These are phyloP conservation scores for Aphanomyces astaci DNA, from an alignment of 352 stramenopile species.

Conservation along the genomic window DNA sequence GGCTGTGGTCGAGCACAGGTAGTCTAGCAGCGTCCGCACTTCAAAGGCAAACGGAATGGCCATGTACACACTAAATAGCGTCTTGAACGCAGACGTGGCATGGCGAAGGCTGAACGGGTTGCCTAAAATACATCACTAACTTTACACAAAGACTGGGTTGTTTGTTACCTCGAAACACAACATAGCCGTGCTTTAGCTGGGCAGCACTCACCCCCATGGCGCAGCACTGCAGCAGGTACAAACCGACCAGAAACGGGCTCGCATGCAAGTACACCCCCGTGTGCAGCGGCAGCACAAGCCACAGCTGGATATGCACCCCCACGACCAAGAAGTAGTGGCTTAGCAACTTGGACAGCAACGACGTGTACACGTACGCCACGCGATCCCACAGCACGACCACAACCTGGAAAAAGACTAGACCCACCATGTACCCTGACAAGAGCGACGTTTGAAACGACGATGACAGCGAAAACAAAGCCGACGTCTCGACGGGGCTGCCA, in stretches of 20 bases:
- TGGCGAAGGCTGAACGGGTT: slow-evolving; percentile 69
- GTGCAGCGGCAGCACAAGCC: slow-evolving; percentile 64
- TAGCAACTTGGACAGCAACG: slow-evolving; percentile 60
- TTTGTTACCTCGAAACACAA: slow-evolving; percentile 69
- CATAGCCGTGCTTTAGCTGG: slow-evolving; percentile 82
- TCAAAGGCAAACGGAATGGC: slow-evolving; percentile 80
- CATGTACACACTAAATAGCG: slow-evolving; percentile 67
- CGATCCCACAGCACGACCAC: slow-evolving; percentile 82
- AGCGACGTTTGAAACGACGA: slow-evolving; percentile 47
- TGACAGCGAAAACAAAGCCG: slow-evolving; percentile 35
- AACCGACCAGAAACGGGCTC: slow-evolving; percentile 52
- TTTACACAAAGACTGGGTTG: too few species aligned
- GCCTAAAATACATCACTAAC: too few species aligned
- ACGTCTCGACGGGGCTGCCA: slow-evolving; percentile 35
- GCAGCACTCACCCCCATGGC: slow-evolving; percentile 70
- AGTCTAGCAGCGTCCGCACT: slow-evolving; percentile 78
- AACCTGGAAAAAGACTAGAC: slow-evolving; percentile 70
- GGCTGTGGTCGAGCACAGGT: slow-evolving; percentile 80
- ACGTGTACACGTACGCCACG: slow-evolving; percentile 68
- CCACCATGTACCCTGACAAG: slow-evolving; percentile 80
- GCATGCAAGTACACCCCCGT: slow-evolving; percentile 78
- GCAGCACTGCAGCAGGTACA: slow-evolving; percentile 73
- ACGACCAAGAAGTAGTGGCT: slow-evolving; percentile 72
- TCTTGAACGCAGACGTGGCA: slow-evolving; percentile 45
- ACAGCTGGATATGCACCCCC: slow-evolving; percentile 60